Evolutionary conservation across 2,329 filamentous ascomycete species (phyloP), one percentile per base, ranked within the genome.

Genomic region (Cytospora piceicola): DNA sequence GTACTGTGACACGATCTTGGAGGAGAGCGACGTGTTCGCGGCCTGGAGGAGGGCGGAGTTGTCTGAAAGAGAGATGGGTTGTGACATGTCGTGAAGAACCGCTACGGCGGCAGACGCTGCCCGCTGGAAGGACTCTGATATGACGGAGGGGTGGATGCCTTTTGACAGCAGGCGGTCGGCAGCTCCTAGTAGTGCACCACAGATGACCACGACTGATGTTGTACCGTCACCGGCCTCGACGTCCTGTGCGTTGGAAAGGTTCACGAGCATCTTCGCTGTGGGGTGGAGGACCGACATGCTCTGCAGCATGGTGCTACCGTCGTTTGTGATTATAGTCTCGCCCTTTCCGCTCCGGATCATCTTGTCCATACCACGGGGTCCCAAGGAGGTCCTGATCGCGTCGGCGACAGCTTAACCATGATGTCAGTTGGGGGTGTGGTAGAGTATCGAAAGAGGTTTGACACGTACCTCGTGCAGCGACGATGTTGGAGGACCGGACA

Each of bases 241-340:
- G 82, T 99, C 95, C 79, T 99, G 95, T 71, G 95, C 95, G 71
- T 95, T 92, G 74, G 94, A 96, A 69, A 99, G 87, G 79, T 99
- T 94, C 75, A 99, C 95, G 72, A 99, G 85, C 95, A 99, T 99
- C 83, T 97, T 97, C 60, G 95, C 95, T 58, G 96, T 96, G n/a
- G 95, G 95, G 77, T 99, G 95, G 90, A 99, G 93, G 71, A 99
- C 95, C 71, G 92, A 91, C 95, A 99, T 98, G 83, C 94, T 94
- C 82, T 92, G 96, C 76, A 99, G 83, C 94, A 99, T 99, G 65
- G 95, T 99, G 83, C 96, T 96, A 78, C 95, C 95, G 81, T 99
- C 95, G 84, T 99, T 99, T 75, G 95, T 99, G 82, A 99, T 99
- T 78, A 98, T 95, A 66, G 94, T 97, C 80, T 96, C 92, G 81